Evolutionary conservation across 75 land plant genomes (phyloP), one percentile per base, ranked within the genome.

Genomic region (Cupressus sempervirens): DNA sequence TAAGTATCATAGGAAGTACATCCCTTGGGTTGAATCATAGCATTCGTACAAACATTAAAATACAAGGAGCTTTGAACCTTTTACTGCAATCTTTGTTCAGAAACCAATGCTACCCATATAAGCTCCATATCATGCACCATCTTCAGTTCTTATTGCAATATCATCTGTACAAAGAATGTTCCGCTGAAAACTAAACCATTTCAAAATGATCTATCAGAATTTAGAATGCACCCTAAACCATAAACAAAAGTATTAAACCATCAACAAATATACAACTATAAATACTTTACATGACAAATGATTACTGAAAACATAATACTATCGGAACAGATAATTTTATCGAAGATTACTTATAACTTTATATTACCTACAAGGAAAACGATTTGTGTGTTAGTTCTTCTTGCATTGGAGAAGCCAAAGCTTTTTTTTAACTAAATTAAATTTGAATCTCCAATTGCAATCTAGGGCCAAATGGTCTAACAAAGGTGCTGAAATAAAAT

Each of bases 121-220:
- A 26, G 20, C 48, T 43, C 40, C 81, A 20, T 77, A 18, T 77
- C 41, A 77, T 41, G 10, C 11, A 23, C 81, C 45, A 23, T 48
- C 81, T 38, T 43, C 1, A 43, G 81, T 43, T 14, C 10, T 77
- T 77, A 77, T 43, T 77, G 30, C 45, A 77, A 29, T 43, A 36
- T n/a, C 45, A 16, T n/a, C 45, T 8, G n/a, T 77, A 43, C 46
- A 77, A 77, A 77, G 46, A 77, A 77, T 77, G 50, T 46, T 77
- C 26, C 46, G 26, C 23, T 77, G 36, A 36, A 41, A 26, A 46
- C 50, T 41, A 29, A 41, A 41, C 36, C 43, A 40, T 7, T 20
- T 77, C 46, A 40, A 43, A 77, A 23, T 77, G 43, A 9, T 38
- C 30, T 77, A 43, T 77, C 43, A 77, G 81, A 11, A 43, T 26